phyloP scores from a whole-genome alignment of 129 eudicot species.

The Flaveria trinervia region DNA sequence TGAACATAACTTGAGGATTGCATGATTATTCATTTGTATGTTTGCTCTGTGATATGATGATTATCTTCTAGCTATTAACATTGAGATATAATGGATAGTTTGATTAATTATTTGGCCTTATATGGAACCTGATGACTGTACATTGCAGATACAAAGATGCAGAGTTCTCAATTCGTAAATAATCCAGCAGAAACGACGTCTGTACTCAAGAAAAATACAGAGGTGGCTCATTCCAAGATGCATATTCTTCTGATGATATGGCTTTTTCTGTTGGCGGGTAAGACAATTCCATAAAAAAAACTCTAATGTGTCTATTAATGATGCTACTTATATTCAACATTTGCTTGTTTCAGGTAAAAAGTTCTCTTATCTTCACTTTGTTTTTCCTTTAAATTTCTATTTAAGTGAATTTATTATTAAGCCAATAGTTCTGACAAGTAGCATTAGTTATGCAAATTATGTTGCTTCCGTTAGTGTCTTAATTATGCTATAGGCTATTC shows the following conservation, averaged over 20 bases:
- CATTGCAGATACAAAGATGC: conserved; percentile 82
- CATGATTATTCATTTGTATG: conserved; percentile 12
- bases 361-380: conserved; percentile 10
- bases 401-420: conserved; percentile 1
- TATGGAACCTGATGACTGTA: conserved; percentile 47
- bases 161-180: conserved; percentile 45
- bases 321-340: conserved; percentile 5
- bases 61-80: conserved; percentile 24
- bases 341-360: neutral
- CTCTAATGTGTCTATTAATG: conserved; percentile 13
- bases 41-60: conserved; percentile 11
- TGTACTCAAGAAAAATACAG: conserved; percentile 31
- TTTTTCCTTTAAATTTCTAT: neutral
- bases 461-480: conserved; percentile 23
- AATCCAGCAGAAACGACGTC: conserved; percentile 41
- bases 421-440: neutral
- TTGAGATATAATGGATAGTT: neutral
- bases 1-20: conserved; percentile 12
- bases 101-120: conserved; percentile 38
- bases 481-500: conserved; percentile 24
- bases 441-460: conserved; percentile 18
- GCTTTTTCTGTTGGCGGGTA: conserved; percentile 64
- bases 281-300: conserved; percentile 35
- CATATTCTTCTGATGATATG: conserved; percentile 46
- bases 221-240: conserved; percentile 40